These are phyloP conservation scores for Ophiostoma tasmaniense DNA, from an alignment of 2,329 filamentous ascomycete species.

Conservation along the genomic window DNA sequence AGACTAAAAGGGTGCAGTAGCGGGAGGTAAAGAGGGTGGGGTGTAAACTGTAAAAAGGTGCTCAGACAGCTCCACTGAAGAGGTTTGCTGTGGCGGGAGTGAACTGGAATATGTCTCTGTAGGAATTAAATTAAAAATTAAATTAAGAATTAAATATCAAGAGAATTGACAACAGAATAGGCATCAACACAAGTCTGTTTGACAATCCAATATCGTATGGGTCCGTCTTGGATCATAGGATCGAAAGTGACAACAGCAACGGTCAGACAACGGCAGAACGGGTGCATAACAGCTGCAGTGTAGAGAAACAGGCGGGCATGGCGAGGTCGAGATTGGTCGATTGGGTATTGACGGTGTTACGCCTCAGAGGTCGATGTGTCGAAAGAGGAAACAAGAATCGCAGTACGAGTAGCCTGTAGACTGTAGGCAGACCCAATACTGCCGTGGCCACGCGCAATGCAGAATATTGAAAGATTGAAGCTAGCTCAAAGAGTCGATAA, in stretches of 20 bases:
- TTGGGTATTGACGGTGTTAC: neutral
- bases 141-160: neutral
- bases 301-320: neutral
- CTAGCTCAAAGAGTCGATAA: neutral
- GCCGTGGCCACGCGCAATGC: neutral
- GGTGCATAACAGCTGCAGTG: too few relatives aligned
- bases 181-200: neutral
- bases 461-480: neutral
- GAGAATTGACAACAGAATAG: neutral
- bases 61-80: neutral
- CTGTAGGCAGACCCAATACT: neutral
- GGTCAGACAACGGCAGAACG: neutral
- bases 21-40: neutral
- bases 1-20: neutral
- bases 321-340: conserved; percentile 1
- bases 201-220: neutral
- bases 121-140: neutral
- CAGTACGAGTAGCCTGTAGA: neutral
- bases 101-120: neutral
- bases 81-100: neutral
- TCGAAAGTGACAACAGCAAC: neutral
- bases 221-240: too few relatives aligned
- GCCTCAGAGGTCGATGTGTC: neutral
- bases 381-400: neutral
- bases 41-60: neutral